Conservation (phyloP, 1,139 yeast species). For the Geotrichum macrosporum region DNA sequence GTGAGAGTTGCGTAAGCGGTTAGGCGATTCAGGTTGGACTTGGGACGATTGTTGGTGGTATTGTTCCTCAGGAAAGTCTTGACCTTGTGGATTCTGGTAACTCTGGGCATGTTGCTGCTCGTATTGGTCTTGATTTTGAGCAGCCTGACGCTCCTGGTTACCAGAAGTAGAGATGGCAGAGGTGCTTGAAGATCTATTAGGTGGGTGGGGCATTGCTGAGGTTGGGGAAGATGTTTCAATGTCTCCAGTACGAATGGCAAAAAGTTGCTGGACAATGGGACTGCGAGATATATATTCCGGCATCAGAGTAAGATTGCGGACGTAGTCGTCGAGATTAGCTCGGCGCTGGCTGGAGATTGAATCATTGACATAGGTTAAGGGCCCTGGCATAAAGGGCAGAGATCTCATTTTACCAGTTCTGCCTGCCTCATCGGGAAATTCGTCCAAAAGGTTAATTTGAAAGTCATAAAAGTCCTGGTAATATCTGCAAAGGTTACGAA, state of each 20-base stretch:
- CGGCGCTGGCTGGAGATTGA: conserved; percentile 79
- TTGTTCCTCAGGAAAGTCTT: too few relatives aligned
- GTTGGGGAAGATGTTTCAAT: conserved; percentile 42
- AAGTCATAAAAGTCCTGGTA: conserved; percentile 96
- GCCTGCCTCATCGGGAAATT: conserved; percentile 92
- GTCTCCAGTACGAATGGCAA: conserved; percentile 67
- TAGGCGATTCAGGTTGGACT: too few relatives aligned
- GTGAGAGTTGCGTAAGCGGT: too few relatives aligned
- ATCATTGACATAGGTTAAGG: conserved; percentile 87
- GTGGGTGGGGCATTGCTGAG: conserved; percentile 43
- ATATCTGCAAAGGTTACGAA: conserved; percentile 73
- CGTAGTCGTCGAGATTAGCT: conserved; percentile 78
- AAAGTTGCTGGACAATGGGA: conserved; percentile 63
- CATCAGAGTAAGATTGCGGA: conserved; percentile 65
- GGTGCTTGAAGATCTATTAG: conserved; percentile 19
- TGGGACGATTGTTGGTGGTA: too few relatives aligned
- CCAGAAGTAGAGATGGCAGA: too few relatives aligned
- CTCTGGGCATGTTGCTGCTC: too few relatives aligned
- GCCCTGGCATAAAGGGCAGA: conserved; percentile 95
- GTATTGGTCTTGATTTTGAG: too few relatives aligned
- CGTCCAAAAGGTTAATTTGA: conserved; percentile 76
- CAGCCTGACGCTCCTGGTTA: too few relatives aligned
- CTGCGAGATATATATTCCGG: conserved; percentile 71
- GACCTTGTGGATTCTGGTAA: too few relatives aligned
- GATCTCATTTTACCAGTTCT: conserved; percentile 72